Base-by-base conservation (phyloP, 1,284 basidiomycete species). In the Moniliella sp. region DNA sequence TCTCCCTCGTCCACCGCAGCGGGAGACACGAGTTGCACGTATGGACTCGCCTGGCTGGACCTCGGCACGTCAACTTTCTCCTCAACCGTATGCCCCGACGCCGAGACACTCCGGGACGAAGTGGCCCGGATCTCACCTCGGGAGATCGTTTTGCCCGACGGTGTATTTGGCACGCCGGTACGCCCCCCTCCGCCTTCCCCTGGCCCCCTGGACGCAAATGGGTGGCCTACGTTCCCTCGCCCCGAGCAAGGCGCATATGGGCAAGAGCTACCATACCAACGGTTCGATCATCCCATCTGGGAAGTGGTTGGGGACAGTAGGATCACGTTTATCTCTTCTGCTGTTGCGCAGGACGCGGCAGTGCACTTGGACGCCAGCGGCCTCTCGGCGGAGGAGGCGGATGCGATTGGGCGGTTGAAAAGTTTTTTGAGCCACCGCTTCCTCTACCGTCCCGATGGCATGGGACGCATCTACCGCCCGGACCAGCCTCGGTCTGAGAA, bases 41-140 rank as follows among this genome's bases (percentile, higher is more conserved):
- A 33, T 26, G 55, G 56, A 3, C 29, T 58, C 7, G 54, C 54
- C 3, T 58, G 56, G 56, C 35, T 57, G 19, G 56, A 58, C 32
- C 41, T 58, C 15, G 46, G 53, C n/a, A 58, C 56, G 11, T 50
- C 51, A 13, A 53, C 57, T 29, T 55, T 58, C 17, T 32, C 32
- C 9, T 52, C 51, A 12, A 39, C 42, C 0, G 28, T 33, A 4
- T 52, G 47, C 29, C 12, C 19, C 5, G 56, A 55, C 32, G 34
- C 35, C 11, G 30, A 38, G 13, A 36, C 27, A 14, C 25, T 58
- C 25, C 34, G 56, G 9, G 56, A 58, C 36, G 51, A 55, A 30
- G 36, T 58, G 12, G 50, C 50, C 2, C 33, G 56, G 5, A 45
- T 58, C 18, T 32, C 34, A 1, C 47, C 54, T 2, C 38, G 36